Base-by-base conservation (phyloP, 2,329 filamentous ascomycete genomes). In the Byssothecium circinans region DNA sequence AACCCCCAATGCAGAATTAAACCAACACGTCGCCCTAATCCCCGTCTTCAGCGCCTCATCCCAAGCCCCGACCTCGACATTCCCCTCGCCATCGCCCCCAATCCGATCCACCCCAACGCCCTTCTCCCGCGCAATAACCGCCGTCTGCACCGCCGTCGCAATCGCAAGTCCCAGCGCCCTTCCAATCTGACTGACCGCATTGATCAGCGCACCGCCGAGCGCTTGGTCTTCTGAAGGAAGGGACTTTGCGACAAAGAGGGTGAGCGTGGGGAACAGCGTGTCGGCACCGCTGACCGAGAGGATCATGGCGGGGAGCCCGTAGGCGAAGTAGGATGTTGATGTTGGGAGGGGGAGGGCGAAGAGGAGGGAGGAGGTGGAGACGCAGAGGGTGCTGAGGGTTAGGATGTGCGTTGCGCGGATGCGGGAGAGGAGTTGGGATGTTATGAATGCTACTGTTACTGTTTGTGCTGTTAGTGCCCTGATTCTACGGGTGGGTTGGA, bases 121-220 rank as follows among this genome's bases (percentile, higher is more conserved):
- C 54, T 52, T 61, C 46, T 56, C 59, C 45, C 45, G 54, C 40
- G 49, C 68, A 32, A 61, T 58, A 27, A 86, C 78, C 0, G 81
- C 78, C 0, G 82, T 83, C 62, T 88, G 84, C 1, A 87, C 72
- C 0, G 83, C 83, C 0, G 85, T 87, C 2, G 78, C 81, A 25
- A 88, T 74, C 1, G 85, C 85, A 1, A 88, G 72, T 1, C 83
- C 80, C n/a, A 88, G 78, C 0, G 85, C 80, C 6, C 85, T 75
- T 0, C 85, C 85, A 25, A 88, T 73, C 59, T 87, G 84, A 0
- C 81, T 82, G 11, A 84, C 79, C 0, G 84, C 79, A 49, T 87
- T 87, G 61, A 88, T 81, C 8, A 88, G 76, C 0, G 84, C 86
- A 1, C 85, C 86, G 0, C 85, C 85, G 0, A 88, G 67, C 1